phyloP scores from a whole-genome alignment of 2,329 filamentous ascomycete species.

The Diplocarpon rosae region DNA sequence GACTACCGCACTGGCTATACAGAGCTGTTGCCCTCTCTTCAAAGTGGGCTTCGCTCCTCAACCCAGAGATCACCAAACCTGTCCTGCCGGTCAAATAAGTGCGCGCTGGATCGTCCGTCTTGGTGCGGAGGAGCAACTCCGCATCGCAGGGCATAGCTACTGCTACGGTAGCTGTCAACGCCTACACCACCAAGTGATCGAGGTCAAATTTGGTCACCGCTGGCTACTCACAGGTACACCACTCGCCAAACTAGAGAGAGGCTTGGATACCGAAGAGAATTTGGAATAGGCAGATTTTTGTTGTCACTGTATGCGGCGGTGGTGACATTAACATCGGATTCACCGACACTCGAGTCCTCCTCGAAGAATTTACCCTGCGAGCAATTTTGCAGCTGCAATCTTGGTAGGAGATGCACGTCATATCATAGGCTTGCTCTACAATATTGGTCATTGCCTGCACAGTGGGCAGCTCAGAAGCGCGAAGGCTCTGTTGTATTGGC shows the following conservation, averaged over 20 bases:
- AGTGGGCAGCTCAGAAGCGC: too few species aligned
- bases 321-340: constrained; percentile 37
- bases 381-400: too few species aligned
- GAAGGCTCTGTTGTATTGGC: too few species aligned
- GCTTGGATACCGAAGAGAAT: not conserved
- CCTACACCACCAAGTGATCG: constrained; percentile 45
- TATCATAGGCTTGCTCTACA: too few species aligned
- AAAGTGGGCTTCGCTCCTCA: not conserved
- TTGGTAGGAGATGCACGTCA: too few species aligned
- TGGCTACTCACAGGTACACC: constrained; percentile 47
- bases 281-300: constrained; percentile 51
- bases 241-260: too few species aligned
- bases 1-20: not conserved
- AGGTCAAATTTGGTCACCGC: constrained; percentile 47
- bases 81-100: constrained; percentile 37
- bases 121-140: constrained; percentile 50
- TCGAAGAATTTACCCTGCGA: too few species aligned
- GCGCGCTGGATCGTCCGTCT: constrained; percentile 47
- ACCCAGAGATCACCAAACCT: constrained; percentile 21
- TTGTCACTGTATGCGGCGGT: constrained; percentile 50
- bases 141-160: constrained; percentile 45
- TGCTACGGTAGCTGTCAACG: constrained; percentile 47
- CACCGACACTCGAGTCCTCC: constrained; percentile 31
- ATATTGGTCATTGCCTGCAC: too few species aligned
- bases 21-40: not conserved